phyloP scores from a whole-genome alignment of 2,329 filamentous ascomycete genomes.

The Graphiopsis chlorocephala region DNA sequence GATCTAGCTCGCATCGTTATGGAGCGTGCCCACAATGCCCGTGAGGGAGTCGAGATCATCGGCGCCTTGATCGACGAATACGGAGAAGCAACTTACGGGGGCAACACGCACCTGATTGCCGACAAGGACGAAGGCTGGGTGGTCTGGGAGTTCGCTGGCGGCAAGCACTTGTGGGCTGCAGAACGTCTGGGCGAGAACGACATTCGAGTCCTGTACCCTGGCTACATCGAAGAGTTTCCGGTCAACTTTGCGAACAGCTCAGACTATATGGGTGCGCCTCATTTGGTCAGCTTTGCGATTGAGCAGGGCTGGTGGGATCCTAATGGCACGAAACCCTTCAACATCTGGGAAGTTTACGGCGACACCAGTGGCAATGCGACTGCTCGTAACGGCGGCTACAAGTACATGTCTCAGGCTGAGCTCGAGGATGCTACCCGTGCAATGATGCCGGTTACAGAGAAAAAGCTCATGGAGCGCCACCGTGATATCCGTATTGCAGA shows the following conservation, averaged over 20 bases:
- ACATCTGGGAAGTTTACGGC: constrained; percentile 38
- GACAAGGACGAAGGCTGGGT: constrained; percentile 39
- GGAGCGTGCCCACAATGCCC: constrained; percentile 41
- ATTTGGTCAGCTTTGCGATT: constrained; percentile 36
- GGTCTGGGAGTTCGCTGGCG: constrained; percentile 37
- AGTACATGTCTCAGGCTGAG: constrained; percentile 38
- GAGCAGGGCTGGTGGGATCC: constrained; percentile 38
- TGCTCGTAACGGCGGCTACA: constrained; percentile 36
- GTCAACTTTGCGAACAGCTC: constrained; percentile 31
- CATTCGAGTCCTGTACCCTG: constrained; percentile 36
- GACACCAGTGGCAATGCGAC: constrained; percentile 29
- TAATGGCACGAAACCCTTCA: constrained; percentile 33
- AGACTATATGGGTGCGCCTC: constrained; percentile 35
- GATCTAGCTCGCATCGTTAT: constrained; percentile 42
- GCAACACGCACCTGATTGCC: constrained; percentile 44
- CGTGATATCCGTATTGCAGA: constrained; percentile 37
- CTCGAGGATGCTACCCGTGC: constrained; percentile 37
- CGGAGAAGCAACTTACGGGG: constrained; percentile 44
- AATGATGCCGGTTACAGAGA: constrained; percentile 50
- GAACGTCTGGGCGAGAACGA: constrained; percentile 34
- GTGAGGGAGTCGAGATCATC: constrained; percentile 45
- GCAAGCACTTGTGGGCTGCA: constrained; percentile 36
- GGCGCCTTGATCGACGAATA: constrained; percentile 40
- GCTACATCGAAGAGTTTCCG: constrained; percentile 39
- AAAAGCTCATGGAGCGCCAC: constrained; percentile 44